Evolutionary conservation across 1,139 yeast species (phyloP).

Genomic region (Lodderomyces elongisporus): DNA sequence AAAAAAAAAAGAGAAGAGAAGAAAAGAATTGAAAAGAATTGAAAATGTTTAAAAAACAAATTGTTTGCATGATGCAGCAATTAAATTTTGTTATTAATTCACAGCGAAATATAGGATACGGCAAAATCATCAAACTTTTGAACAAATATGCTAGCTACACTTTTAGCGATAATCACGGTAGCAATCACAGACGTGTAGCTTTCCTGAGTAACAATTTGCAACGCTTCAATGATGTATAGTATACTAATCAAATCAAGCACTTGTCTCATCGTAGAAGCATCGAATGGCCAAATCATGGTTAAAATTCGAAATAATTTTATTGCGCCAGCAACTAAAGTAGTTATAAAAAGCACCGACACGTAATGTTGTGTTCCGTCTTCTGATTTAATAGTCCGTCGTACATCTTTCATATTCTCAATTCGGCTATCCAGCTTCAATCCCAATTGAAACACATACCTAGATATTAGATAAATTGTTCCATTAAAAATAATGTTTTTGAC

Average conservation of each 20-base stretch:
- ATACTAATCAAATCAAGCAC: conserved; percentile 60
- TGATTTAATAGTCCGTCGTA: too few relatives aligned
- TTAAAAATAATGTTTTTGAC: conserved; percentile 57
- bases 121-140: neutral
- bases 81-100: too few relatives aligned
- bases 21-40: neutral
- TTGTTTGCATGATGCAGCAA: neutral
- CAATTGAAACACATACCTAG: conserved; percentile 31
- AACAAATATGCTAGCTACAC: neutral
- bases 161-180: neutral
- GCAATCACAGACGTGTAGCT: neutral
- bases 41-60: neutral
- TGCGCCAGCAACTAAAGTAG: conserved; percentile 69
- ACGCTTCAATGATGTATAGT: conserved; percentile 61
- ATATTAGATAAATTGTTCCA: conserved; percentile 39
- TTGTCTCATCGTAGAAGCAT: conserved; percentile 60
- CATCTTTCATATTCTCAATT: too few relatives aligned
- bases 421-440: too few relatives aligned
- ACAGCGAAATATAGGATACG: too few relatives aligned
- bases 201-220: conserved; percentile 38
- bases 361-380: conserved; percentile 15
- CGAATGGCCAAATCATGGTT: conserved; percentile 96
- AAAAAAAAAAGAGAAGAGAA: neutral
- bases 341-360: conserved; percentile 49
- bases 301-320: conserved; percentile 86